Evolutionary conservation across 139 green algal genomes (phyloP).

Genomic region (Chlorella sp.): DNA sequence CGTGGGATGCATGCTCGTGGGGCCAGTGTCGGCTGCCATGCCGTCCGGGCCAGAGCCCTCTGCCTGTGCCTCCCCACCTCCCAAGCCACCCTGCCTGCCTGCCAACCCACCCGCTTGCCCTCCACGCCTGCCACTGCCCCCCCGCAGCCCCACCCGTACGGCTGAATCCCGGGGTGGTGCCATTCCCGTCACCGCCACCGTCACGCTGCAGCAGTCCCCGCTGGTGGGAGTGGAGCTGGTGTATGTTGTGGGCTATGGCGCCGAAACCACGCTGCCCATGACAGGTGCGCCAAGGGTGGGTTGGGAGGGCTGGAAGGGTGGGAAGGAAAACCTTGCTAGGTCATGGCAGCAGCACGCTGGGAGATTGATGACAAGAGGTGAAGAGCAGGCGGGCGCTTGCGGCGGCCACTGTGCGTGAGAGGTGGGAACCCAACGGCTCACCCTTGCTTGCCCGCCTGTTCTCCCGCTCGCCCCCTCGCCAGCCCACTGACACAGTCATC

Average conservation of each 20-base stretch:
- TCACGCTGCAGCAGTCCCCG: conserved; percentile 12
- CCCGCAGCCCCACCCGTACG: conserved; percentile 32
- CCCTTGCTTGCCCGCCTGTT: too few species aligned
- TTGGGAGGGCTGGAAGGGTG: not conserved
- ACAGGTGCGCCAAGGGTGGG: not conserved
- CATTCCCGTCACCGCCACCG: conserved; percentile 26
- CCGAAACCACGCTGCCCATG: conserved; percentile 12
- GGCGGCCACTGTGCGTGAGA: too few species aligned
- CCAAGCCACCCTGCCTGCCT: too few species aligned
- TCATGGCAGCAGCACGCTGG: not conserved
- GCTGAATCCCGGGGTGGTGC: not conserved
- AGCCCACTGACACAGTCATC: not conserved
- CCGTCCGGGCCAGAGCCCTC: not conserved
- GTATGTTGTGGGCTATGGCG: conserved; percentile 37
- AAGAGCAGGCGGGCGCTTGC: not conserved
- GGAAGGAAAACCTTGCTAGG: too few species aligned
- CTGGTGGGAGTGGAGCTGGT: conserved; percentile 28
- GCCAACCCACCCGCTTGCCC: too few species aligned
- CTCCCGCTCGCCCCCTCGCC: not conserved
- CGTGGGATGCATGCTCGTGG: not conserved
- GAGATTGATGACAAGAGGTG: not conserved
- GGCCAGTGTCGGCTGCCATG: too few species aligned
- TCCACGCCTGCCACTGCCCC: too few species aligned
- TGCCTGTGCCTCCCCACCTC: not conserved
- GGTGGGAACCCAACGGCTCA: too few species aligned